Evolutionary conservation across 1,284 basidiomycete genomes (phyloP), one percentile per base, ranked within the genome.

Genomic region (Naganishia sp.): DNA sequence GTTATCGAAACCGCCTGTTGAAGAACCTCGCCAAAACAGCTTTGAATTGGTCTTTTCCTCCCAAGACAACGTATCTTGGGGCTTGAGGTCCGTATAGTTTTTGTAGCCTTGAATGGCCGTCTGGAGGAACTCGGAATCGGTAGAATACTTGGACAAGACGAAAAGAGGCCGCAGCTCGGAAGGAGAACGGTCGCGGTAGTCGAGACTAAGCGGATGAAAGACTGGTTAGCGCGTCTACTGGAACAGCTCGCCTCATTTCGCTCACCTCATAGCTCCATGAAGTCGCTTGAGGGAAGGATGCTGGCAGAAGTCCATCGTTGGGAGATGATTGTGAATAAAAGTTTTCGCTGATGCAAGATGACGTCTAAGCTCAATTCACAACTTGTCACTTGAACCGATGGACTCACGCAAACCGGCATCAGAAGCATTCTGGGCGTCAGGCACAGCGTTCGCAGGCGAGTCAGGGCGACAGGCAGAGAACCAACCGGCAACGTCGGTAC

Each of bases 241-340:
- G 16, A 31, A 21, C 43, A 49, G 9, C 3, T 49, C 6, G 11
- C 6, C 31, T 3, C 10, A 18, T 28, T 6, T 5, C 23, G 68
- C 74, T 68, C 48, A 76, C 73, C 67, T 68, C 73, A 80, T 74
- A 21, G 79, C 77, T 6, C 79, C 79, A 63, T 80, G 79, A 21
- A 80, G 67, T 6, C 73, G 70, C 70, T 79, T 80, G n/a, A 78
- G 70, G 55, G 75, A 76, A 2, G 82, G 82, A 67, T 81, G 81
- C 68, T 79, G 73, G 73, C 83, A 84, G 70, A 82, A 78, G 70
- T 83, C 78, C 80, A 83, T 82, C 1, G 81, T 81, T 16, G 77
- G 73, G 10, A 79, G 67, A 64, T 83, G 83, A 69, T 83, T 77
- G 59, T 75, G 65, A 55, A 83, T 78, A 73, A 80, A 83, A 16